Evolutionary conservation across 2,329 filamentous ascomycete species (phyloP), one percentile per base, ranked within the genome.

Genomic region (Thielaviopsis musarum): DNA sequence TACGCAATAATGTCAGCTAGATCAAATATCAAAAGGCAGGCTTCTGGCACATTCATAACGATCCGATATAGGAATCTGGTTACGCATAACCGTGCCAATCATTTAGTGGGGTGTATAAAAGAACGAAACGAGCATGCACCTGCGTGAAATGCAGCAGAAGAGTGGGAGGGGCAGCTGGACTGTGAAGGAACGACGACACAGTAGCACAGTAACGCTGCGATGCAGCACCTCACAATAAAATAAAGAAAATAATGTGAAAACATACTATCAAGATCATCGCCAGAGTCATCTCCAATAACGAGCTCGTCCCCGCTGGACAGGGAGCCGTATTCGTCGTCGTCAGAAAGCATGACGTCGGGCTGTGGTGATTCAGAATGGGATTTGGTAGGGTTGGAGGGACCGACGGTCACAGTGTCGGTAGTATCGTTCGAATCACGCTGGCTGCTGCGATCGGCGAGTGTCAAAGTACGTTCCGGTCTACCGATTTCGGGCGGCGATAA

Each of bases 261-360:
- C 52, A 34, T 38, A 59, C 59, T 41, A 24, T 56, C 59, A 24
- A 57, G 34, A 22, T 59, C 57, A 24, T 57, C 54, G 19, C 38
- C 57, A 54, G 52, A 59, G 22, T 57, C 57, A 7, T 59, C 56
- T 62, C 90, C 87, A 63, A 86, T 80, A 70, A 85, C 78, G 62
- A 88, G 80, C 64, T 87, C 84, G 59, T 85, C 83, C 51, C 84
- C 85, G 64, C 67, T 62, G 68, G 87, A 95, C 51, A 84, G 77
- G 68, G 84, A 83, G 66, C 87, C 94, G 80, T 93, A 86, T 71
- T 91, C 91, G 62, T 96, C 91, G 68, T 96, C 90, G 66, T 97
- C 91, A 9, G 91, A 96, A 74, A 95, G 90, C 91, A 96, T 96
- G 64, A 76, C 80, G 70, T 75, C 74, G 57, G 73, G 17, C 17